Evolutionary conservation across 148 eudicot genomes (phyloP), one percentile per base, ranked within the genome.

Genomic region (Fagopyrum tataricum): DNA sequence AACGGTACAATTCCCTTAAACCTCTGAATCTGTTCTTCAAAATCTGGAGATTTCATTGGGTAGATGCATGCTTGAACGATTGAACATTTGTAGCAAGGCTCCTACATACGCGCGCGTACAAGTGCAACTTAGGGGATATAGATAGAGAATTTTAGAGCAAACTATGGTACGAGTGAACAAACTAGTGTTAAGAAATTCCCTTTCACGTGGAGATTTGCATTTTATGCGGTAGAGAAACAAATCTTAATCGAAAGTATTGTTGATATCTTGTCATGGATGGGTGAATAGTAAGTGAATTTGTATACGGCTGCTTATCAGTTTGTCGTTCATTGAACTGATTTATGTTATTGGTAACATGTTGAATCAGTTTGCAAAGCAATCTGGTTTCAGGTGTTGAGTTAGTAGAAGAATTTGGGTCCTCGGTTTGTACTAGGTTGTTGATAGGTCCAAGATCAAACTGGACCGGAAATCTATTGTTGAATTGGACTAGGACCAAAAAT

Each of bases 71-170:
- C 49, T 46, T 46, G 41, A 23, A 24, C 7, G 41, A 15, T 39
- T 31, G 18, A 10, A 64, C 42, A 37, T 31, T 64, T 64, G 69
- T 64, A 64, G 69, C 41, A 64, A 64, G 69, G 42, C 43, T 64
- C 44, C 37, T 24, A 23, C 69, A 64, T 64, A 64, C 52, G 42
- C 49, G 37, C 2, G 37, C 52, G 49, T 42, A 70, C 72, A 70
- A 67, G 52, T 70, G 72, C 48, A 70, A 39, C 44, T 11, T 70
- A 46, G 6, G 72, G 49, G 72, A 70, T 46, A n/a, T 70, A 2
- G 37, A 42, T 70, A 23, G 52, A 23, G 52, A 42, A 43, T 70
- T 70, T 21, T 70, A 70, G 72, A 42, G 23, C 48, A 43, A 18
- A 70, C 71, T 7, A 44, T 67, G 43, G 44, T 15, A 37, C 13